Base-by-base conservation (phyloP, 371 early-diverging fungal species). In the Lichtheimia ramosa region DNA sequence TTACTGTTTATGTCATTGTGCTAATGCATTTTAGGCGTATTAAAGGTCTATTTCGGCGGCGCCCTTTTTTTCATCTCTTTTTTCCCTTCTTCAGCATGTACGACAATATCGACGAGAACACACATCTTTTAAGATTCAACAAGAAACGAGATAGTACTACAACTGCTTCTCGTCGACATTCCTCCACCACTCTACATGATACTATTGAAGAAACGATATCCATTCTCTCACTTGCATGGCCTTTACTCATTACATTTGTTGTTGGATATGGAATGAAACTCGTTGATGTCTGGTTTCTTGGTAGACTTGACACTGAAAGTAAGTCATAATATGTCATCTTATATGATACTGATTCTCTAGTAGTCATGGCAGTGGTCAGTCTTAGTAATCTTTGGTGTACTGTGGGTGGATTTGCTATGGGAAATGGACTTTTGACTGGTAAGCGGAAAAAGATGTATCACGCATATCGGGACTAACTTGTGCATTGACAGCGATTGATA, bases 381-480 rank as follows among this genome's bases (percentile, higher is more conserved):
- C 66, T 77, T 15, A 71, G 66, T 8, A 54, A 55, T 43, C 59
- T 77, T 16, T 77, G 59, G 63, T 57, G 59, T 3, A 77, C 70
- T 4, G 64, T 77, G 1, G 60, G 59, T 34, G 74, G 77, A 14
- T 21, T 77, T 18, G 69, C 77, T 21, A 50, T 77, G 18, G 77
- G 77, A 18, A 56, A 46, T 34, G 78, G 78, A 10, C 52, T 78
- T 48, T 56, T 74, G 43, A 74, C 78, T 62, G 77, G 77, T 77
- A 63, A 18, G 23, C 34, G 34, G 34, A 8, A 10, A 8, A 1
- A 2, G 3, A 7, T 28, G 28, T 28, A 28, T 28, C 34, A 34
- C 34, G 34, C 34, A 25, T 25, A 10, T 8, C 10, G 34, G 10
- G 10, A 34, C 6, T 27, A 59, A 53, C 51, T 25, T 6, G 42